These are phyloP conservation scores for Sphaerulina musiva DNA, from an alignment of 2,329 filamentous ascomycete species.

Conservation along the genomic window DNA sequence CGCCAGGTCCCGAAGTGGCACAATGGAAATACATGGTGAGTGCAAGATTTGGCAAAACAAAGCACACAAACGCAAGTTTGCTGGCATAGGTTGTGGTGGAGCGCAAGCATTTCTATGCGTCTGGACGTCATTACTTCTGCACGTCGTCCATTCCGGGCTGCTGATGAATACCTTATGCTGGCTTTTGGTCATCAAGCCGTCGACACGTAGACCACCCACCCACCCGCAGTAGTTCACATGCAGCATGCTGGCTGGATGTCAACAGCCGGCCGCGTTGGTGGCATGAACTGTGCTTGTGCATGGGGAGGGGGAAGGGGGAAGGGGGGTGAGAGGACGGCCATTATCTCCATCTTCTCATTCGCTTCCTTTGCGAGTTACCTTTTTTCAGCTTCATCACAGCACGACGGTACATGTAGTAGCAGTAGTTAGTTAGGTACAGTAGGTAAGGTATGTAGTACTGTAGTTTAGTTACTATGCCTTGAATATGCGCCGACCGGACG, in stretches of 20 bases:
- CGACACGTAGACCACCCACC: constrained; percentile 12
- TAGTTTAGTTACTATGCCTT: constrained; percentile 5
- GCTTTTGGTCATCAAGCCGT: constrained; percentile 9
- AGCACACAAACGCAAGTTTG: constrained; percentile 17
- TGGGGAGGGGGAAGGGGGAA: constrained; percentile 3
- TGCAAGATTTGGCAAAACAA: not conserved
- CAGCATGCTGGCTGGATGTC: constrained; percentile 14
- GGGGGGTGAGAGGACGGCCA: too few relatives aligned
- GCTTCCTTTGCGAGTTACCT: not conserved
- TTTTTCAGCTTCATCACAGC: too few relatives aligned
- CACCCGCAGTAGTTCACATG: constrained; percentile 20
- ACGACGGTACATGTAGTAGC: too few relatives aligned
- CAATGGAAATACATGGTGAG: not conserved
- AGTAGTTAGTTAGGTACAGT: too few relatives aligned
- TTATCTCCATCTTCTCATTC: not conserved
- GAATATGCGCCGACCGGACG: constrained; percentile 11
- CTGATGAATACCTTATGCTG: not conserved
- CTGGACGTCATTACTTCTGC: constrained; percentile 17
- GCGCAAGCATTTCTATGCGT: constrained; percentile 14
- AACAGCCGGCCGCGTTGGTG: constrained; percentile 11
- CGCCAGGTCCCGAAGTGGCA: constrained; percentile 3
- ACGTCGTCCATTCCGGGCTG: constrained; percentile 11
- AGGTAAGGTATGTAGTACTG: not conserved
- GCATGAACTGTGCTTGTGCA: constrained; percentile 21
- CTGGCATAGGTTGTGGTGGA: constrained; percentile 6